Percentiles rank a stretch among this genome's conserved stretches.
These are phyloP conservation scores for Malassezia pachydermatis DNA, from an alignment of 1,284 basidiomycete genomes.

Conservation along the genomic window DNA sequence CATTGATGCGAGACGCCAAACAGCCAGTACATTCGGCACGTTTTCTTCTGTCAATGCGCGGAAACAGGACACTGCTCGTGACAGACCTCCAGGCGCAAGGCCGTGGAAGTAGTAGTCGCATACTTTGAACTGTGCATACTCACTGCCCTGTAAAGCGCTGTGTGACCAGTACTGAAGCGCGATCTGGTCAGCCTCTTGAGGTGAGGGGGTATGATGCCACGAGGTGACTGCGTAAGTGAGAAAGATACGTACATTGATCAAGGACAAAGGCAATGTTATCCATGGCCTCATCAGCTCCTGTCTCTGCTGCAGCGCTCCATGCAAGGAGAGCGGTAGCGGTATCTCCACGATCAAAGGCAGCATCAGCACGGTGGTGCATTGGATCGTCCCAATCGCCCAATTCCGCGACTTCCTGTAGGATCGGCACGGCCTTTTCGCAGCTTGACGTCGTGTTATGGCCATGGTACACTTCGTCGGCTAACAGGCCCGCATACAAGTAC, in stretches of 20 bases:
- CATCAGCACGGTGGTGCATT: conserved; percentile 36
- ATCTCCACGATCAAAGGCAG: conserved; percentile 38
- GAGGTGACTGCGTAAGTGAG: no score
- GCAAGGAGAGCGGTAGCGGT: conserved; percentile 29
- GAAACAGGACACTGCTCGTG: conserved; percentile 2
- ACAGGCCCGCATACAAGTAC: not conserved
- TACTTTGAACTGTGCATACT: conserved; percentile 82
- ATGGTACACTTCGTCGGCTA: not conserved
- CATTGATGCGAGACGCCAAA: conserved; percentile 96
- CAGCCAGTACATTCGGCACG: not conserved
- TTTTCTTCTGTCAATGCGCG: not conserved
- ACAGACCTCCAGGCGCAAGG: conserved; percentile 13
- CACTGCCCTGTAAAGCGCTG: conserved; percentile 81
- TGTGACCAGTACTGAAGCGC: conserved; percentile 87
- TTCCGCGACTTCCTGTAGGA: conserved; percentile 54
- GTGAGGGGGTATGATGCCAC: conserved; percentile 12
- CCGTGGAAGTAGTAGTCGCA: conserved; percentile 82
- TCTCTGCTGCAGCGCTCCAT: conserved; percentile 77
- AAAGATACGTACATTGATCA: conserved; percentile 66
- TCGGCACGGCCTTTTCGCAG: conserved; percentile 22
- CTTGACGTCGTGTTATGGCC: not conserved
- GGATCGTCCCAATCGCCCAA: conserved; percentile 42
- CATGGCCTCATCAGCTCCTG: conserved; percentile 83
- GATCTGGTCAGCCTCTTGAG: conserved; percentile 56
- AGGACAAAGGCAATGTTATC: conserved; percentile 89